A percentile compares a stretch with the other conserved stretches of the same genome.
Conservation (phyloP, 257 asterid species). For the Dorcoceras hygrometricum region DNA sequence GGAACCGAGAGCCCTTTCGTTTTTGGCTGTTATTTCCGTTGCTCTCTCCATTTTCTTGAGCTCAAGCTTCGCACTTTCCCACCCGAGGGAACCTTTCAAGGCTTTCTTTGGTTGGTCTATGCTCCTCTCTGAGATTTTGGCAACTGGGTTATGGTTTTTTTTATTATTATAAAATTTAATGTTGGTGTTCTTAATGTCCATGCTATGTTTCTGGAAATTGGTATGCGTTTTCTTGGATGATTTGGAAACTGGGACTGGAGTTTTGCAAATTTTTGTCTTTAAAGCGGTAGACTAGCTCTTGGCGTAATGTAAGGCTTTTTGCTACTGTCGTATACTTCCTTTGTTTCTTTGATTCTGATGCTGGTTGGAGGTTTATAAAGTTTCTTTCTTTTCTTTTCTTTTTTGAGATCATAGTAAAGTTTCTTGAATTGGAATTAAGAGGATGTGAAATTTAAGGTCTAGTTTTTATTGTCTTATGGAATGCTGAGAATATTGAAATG, state of each 20-base stretch:
- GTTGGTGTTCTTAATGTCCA: neutral
- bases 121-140: constrained; percentile 23
- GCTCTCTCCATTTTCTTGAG: constrained; percentile 29
- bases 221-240: constrained; percentile 11
- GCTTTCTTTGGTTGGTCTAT: constrained; percentile 38
- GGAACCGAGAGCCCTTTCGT: constrained; percentile 27
- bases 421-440: constrained; percentile 17
- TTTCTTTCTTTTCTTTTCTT: neutral
- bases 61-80: constrained; percentile 28
- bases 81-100: constrained; percentile 32
- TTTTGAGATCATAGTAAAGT: neutral
- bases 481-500: neutral
- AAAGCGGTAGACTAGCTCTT: neutral
- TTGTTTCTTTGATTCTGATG: neutral
- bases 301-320: neutral
- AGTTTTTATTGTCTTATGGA: neutral
- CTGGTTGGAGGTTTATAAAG: constrained; percentile 14
- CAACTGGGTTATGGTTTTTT: constrained; percentile 28
- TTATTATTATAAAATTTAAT: constrained; percentile 11
- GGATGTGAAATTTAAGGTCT: neutral
- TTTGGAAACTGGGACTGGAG: neutral
- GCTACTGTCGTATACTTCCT: neutral
- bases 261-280: neutral
- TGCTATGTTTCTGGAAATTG: neutral
- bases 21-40: constrained; percentile 23